Base-by-base conservation (phyloP, 768 basidiomycete genomes). In the Termitomyces sp. region DNA sequence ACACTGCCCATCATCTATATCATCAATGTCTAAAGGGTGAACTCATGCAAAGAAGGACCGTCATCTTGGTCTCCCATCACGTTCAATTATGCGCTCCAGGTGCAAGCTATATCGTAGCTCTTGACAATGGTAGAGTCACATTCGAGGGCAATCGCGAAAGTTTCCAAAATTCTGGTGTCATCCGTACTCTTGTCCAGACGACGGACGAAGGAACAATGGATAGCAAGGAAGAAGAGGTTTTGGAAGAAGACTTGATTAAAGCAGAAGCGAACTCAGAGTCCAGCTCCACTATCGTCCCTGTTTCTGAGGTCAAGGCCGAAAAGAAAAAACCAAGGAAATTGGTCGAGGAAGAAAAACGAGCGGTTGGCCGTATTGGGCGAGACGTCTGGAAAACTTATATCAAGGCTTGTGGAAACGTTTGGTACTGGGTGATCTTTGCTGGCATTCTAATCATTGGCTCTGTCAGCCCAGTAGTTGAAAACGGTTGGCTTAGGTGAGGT, bases 61-160 rank as follows among this genome's bases (percentile, higher is more conserved):
- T 95, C 60, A 83, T 98, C 57, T 79, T 99, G 14, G 96, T 98
- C 50, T 97, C 95, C 3, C 96, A 99, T 66, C 94, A 96, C 65
- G 89, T 97, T 35, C 89, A 94, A 65, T 78, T 98, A 4, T 94
- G 91, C 64, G 79, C 84, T 2, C 83, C 90, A 1, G 87, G 83
- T 31, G 92, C 95, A 1, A 74, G 72, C 26, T 94, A 92, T 68
- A 78, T 98, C 61, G 89, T 96, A 40, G 85, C 88, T 14, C 76
- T 94, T 30, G 90, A 93, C 63, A 86, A 89, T 64, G 91, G 91
- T 31, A 81, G 83, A n/a, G 79, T 94, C 14, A 73, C 80, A 46
- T 96, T 86, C 70, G 77, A 84, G 56, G 94, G 94, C 33, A 76
- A 76, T 58, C 71, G 75, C 35, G 79, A 85, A 7, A 76, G 71